These are phyloP conservation scores for Corchorus olitorius DNA, from an alignment of 345 rosid genomes.

Conservation along the genomic window DNA sequence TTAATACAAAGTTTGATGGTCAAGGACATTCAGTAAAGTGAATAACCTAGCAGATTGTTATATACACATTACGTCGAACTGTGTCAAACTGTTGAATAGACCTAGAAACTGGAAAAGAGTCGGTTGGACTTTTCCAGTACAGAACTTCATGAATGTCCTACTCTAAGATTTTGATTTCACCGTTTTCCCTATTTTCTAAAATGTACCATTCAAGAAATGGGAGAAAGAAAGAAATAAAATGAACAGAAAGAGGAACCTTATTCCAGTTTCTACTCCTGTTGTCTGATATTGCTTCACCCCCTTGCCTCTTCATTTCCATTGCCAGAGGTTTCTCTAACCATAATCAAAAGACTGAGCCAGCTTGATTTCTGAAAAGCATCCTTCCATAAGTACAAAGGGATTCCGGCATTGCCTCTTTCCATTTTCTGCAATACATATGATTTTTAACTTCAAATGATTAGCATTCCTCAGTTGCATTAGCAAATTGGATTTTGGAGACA, in stretches of 20 bases:
- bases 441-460: not conserved
- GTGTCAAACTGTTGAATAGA: not conserved
- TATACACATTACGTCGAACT: not conserved
- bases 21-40: not conserved
- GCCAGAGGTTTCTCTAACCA: not conserved
- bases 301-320: not conserved
- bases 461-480: not conserved
- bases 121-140: not conserved
- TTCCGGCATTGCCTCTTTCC: not conserved
- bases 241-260: not conserved
- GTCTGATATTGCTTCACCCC: not conserved
- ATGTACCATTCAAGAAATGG: constrained; percentile 1
- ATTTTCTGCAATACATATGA: not conserved
- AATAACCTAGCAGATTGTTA: not conserved
- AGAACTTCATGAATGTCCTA: not conserved
- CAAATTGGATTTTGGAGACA: not conserved
- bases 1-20: not conserved
- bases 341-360: not conserved
- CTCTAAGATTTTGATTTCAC: not conserved
- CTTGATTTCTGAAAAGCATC: not conserved
- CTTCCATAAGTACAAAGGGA: not conserved
- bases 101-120: not conserved
- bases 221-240: not conserved
- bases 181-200: not conserved
- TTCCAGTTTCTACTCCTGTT: not conserved